Base-by-base conservation (phyloP, 2,329 filamentous ascomycete species). In the Xylaria sp. region DNA sequence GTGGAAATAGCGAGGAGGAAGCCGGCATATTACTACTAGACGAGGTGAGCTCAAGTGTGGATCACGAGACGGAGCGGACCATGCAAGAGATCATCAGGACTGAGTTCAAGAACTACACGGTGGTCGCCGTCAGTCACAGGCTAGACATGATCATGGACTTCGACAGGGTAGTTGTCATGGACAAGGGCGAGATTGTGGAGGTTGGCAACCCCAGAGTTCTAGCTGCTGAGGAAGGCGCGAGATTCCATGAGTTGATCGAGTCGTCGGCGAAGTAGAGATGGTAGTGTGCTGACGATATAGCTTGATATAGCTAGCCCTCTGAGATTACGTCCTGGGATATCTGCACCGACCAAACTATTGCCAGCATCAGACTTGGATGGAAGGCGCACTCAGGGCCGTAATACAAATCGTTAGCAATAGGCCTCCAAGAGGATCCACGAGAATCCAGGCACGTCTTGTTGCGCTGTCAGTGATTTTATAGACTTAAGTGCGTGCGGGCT, bases 81-180 rank as follows among this genome's bases (percentile, higher is more conserved):
- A 76, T 78, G 74, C 76, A 77, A 41, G 66, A 72, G 13, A 63
- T 75, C 23, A 75, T 78, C 28, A 56, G 67, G 18, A 58, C 58
- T 6, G 74, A 78, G 54, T 78, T 78, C 39, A 59, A 23, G 39
- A 66, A 67, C 50, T 85, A 86, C 72, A 90, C 88, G 0, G 83
- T 90, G 12, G 67, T 80, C 8, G 75, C 76, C 1, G 76, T 80
- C 1, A 78, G 75, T 23, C 79, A 81, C 56, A 72, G 74, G 25
- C 68, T 80, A 3, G 73, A 79, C 18, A 85, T 82, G 18, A 82
- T 86, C 34, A 78, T 83, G 48, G 83, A 84, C 70, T 86, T 84
- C 72, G 84, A 86, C 70, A 78, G 78, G n/a, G 81, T 86, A 31
- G 79, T 82, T 0, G 82, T 87, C 8, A 82, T 87, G 80, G 81